Percentiles rank a stretch among this genome's conserved stretches.
Conservation (phyloP, 78 protist species). For the Ministeria vibrans region DNA sequence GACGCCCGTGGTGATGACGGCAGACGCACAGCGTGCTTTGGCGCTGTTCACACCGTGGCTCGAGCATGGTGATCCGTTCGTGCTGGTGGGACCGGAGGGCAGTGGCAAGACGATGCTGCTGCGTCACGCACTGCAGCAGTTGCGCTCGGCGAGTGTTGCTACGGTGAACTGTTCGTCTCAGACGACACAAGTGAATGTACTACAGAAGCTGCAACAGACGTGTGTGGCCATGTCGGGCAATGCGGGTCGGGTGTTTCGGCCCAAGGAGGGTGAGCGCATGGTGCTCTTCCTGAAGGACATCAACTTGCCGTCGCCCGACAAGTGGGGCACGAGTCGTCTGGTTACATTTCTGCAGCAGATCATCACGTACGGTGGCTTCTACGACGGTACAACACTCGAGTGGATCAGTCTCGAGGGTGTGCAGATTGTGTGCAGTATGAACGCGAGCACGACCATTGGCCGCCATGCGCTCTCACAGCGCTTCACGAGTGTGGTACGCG, state of each 20-base stretch:
- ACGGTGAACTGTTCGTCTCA: conserved; percentile 67
- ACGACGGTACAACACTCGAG: conserved; percentile 51
- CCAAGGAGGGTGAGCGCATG: conserved; percentile 57
- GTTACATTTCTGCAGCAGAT: conserved; percentile 78
- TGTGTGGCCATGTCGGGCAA: conserved; percentile 23
- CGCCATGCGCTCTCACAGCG: conserved; percentile 59
- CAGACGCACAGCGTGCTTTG: conserved; percentile 31
- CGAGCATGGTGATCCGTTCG: neutral
- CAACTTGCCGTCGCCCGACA: conserved; percentile 83
- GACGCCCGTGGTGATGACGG: conserved; percentile 44
- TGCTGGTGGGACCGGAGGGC: conserved; percentile 64
- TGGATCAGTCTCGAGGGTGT: conserved; percentile 62
- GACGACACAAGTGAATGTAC: conserved; percentile 53
- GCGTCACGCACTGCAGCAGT: conserved; percentile 1
- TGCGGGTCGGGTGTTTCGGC: conserved; percentile 63
- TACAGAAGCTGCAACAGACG: conserved; percentile 48
- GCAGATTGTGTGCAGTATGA: conserved; percentile 63
- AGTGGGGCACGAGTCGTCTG: conserved; percentile 67
- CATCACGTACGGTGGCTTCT: conserved; percentile 71
- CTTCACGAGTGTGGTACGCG: conserved; percentile 48
- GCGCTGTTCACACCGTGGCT: conserved; percentile 43
- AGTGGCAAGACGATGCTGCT: conserved; percentile 68
- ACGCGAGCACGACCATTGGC: conserved; percentile 66
- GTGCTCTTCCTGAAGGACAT: conserved; percentile 62
- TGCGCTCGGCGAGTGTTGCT: conserved; percentile 25